Evolutionary conservation across 805 yeast genomes (phyloP), one percentile per base, ranked within the genome.

Genomic region (Candida germanica): DNA sequence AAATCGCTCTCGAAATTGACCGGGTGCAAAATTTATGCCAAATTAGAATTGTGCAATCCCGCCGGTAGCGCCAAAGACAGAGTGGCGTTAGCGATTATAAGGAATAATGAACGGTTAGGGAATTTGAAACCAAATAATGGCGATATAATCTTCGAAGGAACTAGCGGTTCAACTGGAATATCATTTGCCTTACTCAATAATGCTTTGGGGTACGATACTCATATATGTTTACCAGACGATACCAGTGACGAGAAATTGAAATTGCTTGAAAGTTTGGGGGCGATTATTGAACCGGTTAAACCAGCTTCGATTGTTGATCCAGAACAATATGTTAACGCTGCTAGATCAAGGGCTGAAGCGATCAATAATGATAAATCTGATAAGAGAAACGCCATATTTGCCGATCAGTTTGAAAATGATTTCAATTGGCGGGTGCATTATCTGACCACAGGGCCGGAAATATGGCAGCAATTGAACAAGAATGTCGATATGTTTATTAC

Each of bases 261-360:
- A 34, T 68, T 93, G 18, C 65, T 91, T 33, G 70, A 70, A 36
- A 71, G 83, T 22, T 70, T 86, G 31, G 97, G 97, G 3, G 98
- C 96, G 0, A 72, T 64, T 2, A 74, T 91, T 6, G 87, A 86
- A 51, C 80, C 82, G 36, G 98, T 91, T 8, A 81, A 84, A 39
- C 98, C 98, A 0, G 98, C 98, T 1, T 79, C 95, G 5, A 93
- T 91, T 31, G 96, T 88, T 11, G 98, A 93, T 59, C 89, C 93
- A 1, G 76, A 77, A 42, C 98, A 91, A 56, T 91, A 93, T 53
- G 96, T 89, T 27, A 93, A 91, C 54, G 81, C 83, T 3, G 97
- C 98, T 0, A 71, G 83, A 39, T 57, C 66, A 4, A 79, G 83
- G 3, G 86, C 95, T 3, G 63, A 66, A n/a, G 59, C 53, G 9